Conservation (phyloP, 805 yeast species). For the Limtongozyma cylindracea region DNA sequence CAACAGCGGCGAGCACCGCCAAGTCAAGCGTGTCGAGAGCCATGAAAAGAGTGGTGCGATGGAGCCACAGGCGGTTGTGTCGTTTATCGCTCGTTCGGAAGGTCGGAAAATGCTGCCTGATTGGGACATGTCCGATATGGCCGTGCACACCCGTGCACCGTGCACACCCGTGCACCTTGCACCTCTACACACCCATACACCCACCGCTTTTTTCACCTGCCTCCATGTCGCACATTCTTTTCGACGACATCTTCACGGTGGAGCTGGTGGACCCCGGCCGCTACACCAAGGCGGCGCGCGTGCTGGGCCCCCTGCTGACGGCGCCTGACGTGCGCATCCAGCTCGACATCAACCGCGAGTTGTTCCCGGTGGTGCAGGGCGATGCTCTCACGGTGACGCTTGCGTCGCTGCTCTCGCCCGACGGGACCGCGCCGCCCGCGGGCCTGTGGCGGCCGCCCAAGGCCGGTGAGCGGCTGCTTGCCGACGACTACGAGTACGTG, state of each 20-base stretch:
- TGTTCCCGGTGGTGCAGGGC: slow-evolving; percentile 58
- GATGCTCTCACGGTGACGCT: slow-evolving; percentile 71
- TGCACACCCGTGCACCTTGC: neutral
- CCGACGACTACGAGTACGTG: slow-evolving; percentile 94
- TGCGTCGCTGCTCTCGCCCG: slow-evolving; percentile 46
- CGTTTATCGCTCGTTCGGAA: no score
- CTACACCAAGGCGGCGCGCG: slow-evolving; percentile 77
- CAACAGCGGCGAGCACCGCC: slow-evolving; percentile 36
- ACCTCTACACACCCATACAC: neutral
- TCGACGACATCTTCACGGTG: slow-evolving; percentile 81
- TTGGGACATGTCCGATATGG: neutral
- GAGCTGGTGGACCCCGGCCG: slow-evolving; percentile 70
- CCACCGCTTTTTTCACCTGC: neutral
- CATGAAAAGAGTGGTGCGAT: slow-evolving; percentile 6
- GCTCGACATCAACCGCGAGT: slow-evolving; percentile 73
- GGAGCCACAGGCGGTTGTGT: neutral
- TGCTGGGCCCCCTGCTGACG: slow-evolving; percentile 71
- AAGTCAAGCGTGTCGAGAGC: slow-evolving; percentile 53
- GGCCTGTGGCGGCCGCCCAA: slow-evolving; percentile 72
- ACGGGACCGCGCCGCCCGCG: slow-evolving; percentile 18
- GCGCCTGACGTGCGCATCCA: slow-evolving; percentile 61
- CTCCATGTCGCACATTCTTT: slow-evolving; percentile 33
- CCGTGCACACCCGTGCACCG: neutral
- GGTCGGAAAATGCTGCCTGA: neutral
- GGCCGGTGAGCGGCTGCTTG: slow-evolving; percentile 61